Evolutionary conservation across 306 rosid genomes (phyloP).

Genomic region (Luffa acutangula): DNA sequence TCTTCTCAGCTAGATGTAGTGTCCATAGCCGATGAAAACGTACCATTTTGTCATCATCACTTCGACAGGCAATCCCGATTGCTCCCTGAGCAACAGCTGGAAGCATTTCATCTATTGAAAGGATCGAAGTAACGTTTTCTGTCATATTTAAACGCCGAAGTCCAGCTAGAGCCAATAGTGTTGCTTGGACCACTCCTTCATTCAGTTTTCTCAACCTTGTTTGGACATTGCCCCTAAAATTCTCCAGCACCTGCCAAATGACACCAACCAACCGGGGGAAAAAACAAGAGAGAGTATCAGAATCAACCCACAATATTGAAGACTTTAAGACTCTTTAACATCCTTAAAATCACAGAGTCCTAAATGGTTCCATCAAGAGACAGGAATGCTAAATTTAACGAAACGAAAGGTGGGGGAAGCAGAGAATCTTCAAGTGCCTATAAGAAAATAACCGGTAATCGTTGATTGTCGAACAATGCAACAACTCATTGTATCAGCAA

Average conservation of each 20-base stretch:
- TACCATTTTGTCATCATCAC: conserved; percentile 62
- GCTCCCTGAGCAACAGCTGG: conserved; percentile 73
- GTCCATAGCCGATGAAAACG: conserved; percentile 4
- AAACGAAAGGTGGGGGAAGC: background rate
- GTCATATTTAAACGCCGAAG: conserved; percentile 68
- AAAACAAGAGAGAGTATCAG: background rate
- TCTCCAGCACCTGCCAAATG: conserved; percentile 64
- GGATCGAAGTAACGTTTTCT: conserved; percentile 39
- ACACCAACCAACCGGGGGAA: conserved; percentile 6
- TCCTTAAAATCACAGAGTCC: background rate
- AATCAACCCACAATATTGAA: background rate
- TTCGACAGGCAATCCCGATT: conserved; percentile 56
- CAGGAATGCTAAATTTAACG: background rate
- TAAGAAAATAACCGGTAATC: background rate
- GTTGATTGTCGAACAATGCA: background rate
- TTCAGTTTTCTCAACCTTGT: conserved; percentile 69
- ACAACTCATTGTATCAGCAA: background rate
- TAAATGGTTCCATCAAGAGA: background rate
- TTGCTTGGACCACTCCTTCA: conserved; percentile 89
- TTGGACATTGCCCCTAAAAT: conserved; percentile 96
- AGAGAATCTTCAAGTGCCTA: background rate
- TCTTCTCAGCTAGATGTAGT: background rate
- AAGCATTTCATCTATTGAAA: conserved; percentile 52
- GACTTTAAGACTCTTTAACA: background rate
- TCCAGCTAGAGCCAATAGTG: conserved; percentile 92